Evolutionary conservation across 1,284 basidiomycete species (phyloP).

Genomic region (Hemileia vastatrix): DNA sequence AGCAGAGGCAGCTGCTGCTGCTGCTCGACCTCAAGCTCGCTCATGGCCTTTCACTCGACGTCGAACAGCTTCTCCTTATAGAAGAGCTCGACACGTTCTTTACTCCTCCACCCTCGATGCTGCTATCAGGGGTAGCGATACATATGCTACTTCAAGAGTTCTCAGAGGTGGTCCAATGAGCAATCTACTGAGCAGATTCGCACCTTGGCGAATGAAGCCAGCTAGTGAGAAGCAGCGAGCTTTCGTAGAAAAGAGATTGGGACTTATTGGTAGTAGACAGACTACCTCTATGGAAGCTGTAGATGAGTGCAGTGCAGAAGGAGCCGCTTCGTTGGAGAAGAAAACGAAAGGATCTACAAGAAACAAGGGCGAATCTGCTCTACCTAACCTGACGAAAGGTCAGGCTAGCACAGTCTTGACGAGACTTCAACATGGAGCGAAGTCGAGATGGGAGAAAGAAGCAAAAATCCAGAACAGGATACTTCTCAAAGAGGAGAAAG

Average conservation of each 20-base stretch:
- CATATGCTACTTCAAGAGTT: slow-evolving; percentile 54
- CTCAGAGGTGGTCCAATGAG: slow-evolving; percentile 45
- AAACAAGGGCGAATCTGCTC: not conserved
- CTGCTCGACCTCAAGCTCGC: not conserved
- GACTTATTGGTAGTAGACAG: not conserved
- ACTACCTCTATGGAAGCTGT: not conserved
- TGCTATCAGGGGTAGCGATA: slow-evolving; percentile 60
- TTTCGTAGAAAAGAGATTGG: slow-evolving; percentile 56
- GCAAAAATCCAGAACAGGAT: too few species aligned
- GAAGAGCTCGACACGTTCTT: slow-evolving; percentile 52
- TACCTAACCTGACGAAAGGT: slow-evolving; percentile 57
- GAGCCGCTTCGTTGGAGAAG: too few species aligned
- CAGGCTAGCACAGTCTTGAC: slow-evolving; percentile 67
- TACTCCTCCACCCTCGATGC: slow-evolving; percentile 52
- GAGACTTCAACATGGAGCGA: slow-evolving; percentile 59
- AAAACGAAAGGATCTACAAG: too few species aligned
- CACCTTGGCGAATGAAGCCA: slow-evolving; percentile 58
- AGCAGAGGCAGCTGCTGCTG: not conserved
- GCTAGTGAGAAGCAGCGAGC: slow-evolving; percentile 60
- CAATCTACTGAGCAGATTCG: slow-evolving; percentile 25
- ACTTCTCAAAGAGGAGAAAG: too few species aligned
- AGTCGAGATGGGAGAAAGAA: not conserved
- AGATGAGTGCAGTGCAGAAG: too few species aligned
- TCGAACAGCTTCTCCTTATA: slow-evolving; percentile 48
- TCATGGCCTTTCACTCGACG: not conserved